Base-by-base conservation (phyloP, 2,329 filamentous ascomycete species). In the Colletotrichum godetiae region DNA sequence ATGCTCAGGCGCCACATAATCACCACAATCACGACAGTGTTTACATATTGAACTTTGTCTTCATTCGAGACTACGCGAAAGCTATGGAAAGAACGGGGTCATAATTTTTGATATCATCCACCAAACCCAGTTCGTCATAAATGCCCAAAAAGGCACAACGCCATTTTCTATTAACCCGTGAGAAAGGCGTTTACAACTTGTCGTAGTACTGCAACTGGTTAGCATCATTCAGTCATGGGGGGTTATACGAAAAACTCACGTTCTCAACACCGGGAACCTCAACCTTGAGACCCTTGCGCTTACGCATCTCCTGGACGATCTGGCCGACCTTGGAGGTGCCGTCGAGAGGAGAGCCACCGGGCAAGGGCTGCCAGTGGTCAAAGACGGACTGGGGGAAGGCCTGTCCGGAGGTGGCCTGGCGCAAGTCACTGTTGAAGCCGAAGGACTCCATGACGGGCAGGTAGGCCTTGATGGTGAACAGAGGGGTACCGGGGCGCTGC, bases 211-310 rank as follows among this genome's bases (percentile, higher is more conserved):
- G 35, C 10, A 13, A 6, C 6, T 4, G 31, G 82, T 80, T 80
- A 78, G 78, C 68, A 60, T 76, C 82, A 33, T 6, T 7, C 15
- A 27, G 65, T 29, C 33, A 52, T 3, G 42, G 24, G 33, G 3
- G 5, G 2, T 65, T 31, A 0, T 8, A 29, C 10, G 55, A 56
- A 42, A 72, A 77, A 94, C 94, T 95, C 92, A 97, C 95, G 91
- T 98, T 97, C 84, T 95, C 94, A 89, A 95, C 92, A 85, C 93
- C 94, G 81, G 97, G 96, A 84, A 98, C 94, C 82, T 95, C 91
- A 83, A 93, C 88, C 95, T 99, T 99, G 91, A 99, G 90, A 95
- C 96, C 97, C 95, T 99, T 99, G 88, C 96, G 94, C 93, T 98
- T 98, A 85, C 97, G 95, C 93, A 97, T 97, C 74, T 93, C 91